These are phyloP conservation scores for Crithidia bombi DNA, from an alignment of 208 protist genomes.

Conservation along the genomic window DNA sequence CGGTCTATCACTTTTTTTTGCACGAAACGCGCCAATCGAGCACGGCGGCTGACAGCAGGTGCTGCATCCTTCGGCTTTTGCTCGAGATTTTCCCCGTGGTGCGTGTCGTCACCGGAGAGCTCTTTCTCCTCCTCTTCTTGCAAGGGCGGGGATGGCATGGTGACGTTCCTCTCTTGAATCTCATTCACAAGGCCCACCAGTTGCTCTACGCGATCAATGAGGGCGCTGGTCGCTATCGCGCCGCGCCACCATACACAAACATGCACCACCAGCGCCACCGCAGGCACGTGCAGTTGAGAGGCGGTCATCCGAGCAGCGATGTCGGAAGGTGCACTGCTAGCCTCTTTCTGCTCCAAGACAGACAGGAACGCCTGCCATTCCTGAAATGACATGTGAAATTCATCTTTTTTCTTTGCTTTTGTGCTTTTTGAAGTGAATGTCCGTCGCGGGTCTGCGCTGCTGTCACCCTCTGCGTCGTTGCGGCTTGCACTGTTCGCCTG, in stretches of 20 bases:
- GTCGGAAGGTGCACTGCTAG: constrained; percentile 43
- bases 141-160: neutral
- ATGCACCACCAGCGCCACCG: constrained; percentile 69
- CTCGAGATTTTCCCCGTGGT: neutral
- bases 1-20: constrained; percentile 14
- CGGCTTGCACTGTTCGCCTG: neutral
- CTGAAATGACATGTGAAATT: constrained; percentile 64
- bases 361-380: constrained; percentile 80
- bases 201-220: constrained; percentile 37
- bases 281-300: constrained; percentile 48
- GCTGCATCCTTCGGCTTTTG: neutral
- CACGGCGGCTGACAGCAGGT: constrained; percentile 10
- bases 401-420: constrained; percentile 19
- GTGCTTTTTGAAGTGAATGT: constrained; percentile 5
- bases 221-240: constrained; percentile 30
- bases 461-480: neutral
- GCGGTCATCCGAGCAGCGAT: constrained; percentile 37
- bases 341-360: constrained; percentile 36
- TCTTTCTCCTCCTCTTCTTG: neutral
- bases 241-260: constrained; percentile 59
- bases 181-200: constrained; percentile 33
- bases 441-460: too few species aligned
- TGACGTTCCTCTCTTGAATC: neutral
- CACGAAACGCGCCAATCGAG: constrained; percentile 24
- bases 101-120: neutral